Conservation (phyloP, 2,329 filamentous ascomycete genomes). For the Colletotrichum sp. region DNA sequence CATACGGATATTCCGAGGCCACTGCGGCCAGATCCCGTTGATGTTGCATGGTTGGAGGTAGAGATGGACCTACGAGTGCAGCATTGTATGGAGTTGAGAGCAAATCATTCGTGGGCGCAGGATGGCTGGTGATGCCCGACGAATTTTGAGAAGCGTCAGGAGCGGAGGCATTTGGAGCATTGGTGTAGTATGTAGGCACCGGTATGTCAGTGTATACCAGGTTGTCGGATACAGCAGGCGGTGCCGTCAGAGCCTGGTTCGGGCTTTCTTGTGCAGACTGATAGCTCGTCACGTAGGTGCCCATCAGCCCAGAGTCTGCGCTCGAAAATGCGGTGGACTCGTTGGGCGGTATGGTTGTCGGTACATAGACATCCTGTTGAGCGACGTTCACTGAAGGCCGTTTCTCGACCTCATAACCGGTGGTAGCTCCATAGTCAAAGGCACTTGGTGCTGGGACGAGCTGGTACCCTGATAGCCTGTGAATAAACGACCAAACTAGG, state of each 20-base stretch:
- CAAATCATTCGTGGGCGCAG: not conserved
- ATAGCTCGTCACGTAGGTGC: conserved; percentile 37
- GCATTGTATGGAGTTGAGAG: not conserved
- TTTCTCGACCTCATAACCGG: conserved; percentile 36
- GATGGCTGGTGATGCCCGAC: not conserved
- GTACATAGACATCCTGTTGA: conserved; percentile 16
- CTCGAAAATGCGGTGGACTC: conserved; percentile 31
- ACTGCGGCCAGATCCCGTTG: not conserved
- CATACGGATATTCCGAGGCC: not conserved
- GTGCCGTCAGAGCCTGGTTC: conserved; percentile 18
- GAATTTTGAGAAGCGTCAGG: not conserved
- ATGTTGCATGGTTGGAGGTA: not conserved
- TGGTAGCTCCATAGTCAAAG: conserved; percentile 31
- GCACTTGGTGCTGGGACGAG: conserved; percentile 27
- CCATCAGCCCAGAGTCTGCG: conserved; percentile 30
- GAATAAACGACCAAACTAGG: not conserved
- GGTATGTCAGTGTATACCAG: conserved; percentile 43
- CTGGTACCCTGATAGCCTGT: conserved; percentile 36
- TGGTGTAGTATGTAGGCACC: conserved; percentile 27
- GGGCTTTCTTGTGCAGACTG: conserved; percentile 39
- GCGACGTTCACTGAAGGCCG: conserved; percentile 21
- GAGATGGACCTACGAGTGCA: not conserved
- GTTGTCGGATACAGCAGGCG: conserved; percentile 38
- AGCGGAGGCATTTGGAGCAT: conserved; percentile 1
- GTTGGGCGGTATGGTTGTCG: conserved; percentile 29